phyloP scores from a whole-genome alignment of 208 protist genomes.

The Angomonas deanei region DNA sequence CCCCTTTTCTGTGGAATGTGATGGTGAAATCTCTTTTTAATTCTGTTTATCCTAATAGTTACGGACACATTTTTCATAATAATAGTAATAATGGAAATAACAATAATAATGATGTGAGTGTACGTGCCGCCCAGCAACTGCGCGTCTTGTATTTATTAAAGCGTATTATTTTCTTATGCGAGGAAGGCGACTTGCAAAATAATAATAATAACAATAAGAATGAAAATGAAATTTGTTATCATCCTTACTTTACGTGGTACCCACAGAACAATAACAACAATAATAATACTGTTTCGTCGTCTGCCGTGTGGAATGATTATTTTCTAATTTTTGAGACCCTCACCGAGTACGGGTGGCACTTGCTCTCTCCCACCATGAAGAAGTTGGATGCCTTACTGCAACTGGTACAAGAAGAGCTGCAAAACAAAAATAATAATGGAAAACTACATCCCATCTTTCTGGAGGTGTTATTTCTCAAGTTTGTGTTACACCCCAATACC shows the following conservation, averaged over 20 bases:
- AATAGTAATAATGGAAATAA: too few species aligned
- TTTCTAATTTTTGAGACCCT: constrained; percentile 79
- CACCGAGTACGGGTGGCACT: constrained; percentile 83
- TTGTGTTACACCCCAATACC: constrained; percentile 73
- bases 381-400: constrained; percentile 63
- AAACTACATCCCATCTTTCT: constrained; percentile 66
- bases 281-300: not conserved
- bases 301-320: constrained; percentile 54
- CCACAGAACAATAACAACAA: not conserved
- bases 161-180: constrained; percentile 67
- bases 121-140: constrained; percentile 69
- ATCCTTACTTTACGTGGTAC: constrained; percentile 43
- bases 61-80: not conserved
- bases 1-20: constrained; percentile 53
- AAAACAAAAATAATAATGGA: not conserved
- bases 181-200: constrained; percentile 25
- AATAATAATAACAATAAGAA: not conserved
- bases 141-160: constrained; percentile 77
- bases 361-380: constrained; percentile 61
- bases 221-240: constrained; percentile 14
- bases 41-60: not conserved
- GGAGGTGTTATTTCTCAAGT: constrained; percentile 75
- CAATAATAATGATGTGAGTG: constrained; percentile 31
- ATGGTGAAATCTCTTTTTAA: constrained; percentile 39
- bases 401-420: constrained; percentile 19